Percentiles rank a stretch among this genome's conserved stretches.
These are phyloP conservation scores for Casaregolazyma lundiana DNA, from an alignment of 1,139 yeast species.

Conservation along the genomic window DNA sequence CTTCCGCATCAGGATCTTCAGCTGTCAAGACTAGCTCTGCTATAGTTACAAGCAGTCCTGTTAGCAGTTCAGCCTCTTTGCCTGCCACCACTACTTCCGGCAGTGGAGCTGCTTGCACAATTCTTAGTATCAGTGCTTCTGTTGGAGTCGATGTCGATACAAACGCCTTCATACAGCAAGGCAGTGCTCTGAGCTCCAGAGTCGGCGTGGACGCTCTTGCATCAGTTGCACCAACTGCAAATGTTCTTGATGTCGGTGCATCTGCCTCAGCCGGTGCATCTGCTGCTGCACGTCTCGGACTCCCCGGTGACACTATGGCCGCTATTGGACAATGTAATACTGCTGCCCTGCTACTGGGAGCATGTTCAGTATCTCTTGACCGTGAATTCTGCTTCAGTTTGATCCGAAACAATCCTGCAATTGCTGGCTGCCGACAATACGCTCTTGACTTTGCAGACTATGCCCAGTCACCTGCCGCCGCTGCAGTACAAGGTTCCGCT, in stretches of 20 bases:
- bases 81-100: background rate
- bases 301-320: background rate
- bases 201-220: background rate
- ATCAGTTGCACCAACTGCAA: background rate
- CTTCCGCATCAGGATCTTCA: conserved; percentile 2
- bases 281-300: background rate
- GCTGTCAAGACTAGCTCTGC: conserved; percentile 1
- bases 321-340: background rate
- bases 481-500: no score
- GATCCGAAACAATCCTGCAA: background rate
- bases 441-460: background rate
- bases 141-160: background rate
- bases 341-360: background rate
- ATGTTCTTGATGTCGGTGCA: background rate
- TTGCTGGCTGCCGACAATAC: background rate
- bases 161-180: background rate
- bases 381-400: background rate
- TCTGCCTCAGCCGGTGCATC: background rate
- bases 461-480: no score
- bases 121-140: background rate
- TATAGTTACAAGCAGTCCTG: conserved; percentile 3
- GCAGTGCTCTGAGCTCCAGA: background rate
- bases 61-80: background rate
- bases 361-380: background rate
- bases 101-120: background rate